Conservation (phyloP, 129 eudicot genomes). For the Rutidosis leptorrhynchoides region DNA sequence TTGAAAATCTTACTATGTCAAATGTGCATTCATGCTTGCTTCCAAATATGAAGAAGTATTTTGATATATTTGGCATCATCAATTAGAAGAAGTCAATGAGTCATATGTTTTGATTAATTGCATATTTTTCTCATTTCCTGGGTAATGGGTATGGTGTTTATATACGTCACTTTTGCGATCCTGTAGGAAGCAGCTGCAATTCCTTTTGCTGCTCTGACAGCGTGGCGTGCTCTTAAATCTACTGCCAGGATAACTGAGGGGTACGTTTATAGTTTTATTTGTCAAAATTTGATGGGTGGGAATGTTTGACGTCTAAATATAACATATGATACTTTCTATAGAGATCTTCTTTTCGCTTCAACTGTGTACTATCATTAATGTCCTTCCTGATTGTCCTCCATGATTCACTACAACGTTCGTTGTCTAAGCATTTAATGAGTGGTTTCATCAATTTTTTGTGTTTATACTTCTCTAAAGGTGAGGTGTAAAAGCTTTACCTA, state of each 20-base stretch:
- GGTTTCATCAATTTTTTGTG: neutral
- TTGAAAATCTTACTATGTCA: conserved; percentile 12
- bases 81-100: neutral
- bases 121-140: conserved; percentile 13
- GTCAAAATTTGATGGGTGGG: neutral
- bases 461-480: neutral
- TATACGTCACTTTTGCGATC: conserved; percentile 14
- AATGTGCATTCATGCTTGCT: conserved; percentile 11
- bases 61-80: conserved; percentile 13
- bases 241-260: conserved; percentile 80
- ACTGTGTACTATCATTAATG: too few relatives aligned
- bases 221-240: conserved; percentile 95
- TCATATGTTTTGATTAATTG: conserved; percentile 17
- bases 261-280: conserved; percentile 40
- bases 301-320: conserved; percentile 5
- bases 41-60: neutral
- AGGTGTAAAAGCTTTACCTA: neutral
- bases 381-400: too few relatives aligned
- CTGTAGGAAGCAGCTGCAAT: conserved; percentile 90
- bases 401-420: neutral
- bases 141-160: conserved; percentile 1
- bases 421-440: neutral
- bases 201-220: conserved; percentile 96
- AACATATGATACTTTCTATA: neutral
- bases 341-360: conserved; percentile 5